Evolutionary conservation across 2,329 filamentous ascomycete species (phyloP).

Genomic region (Pseudogymnoascus sp.): DNA sequence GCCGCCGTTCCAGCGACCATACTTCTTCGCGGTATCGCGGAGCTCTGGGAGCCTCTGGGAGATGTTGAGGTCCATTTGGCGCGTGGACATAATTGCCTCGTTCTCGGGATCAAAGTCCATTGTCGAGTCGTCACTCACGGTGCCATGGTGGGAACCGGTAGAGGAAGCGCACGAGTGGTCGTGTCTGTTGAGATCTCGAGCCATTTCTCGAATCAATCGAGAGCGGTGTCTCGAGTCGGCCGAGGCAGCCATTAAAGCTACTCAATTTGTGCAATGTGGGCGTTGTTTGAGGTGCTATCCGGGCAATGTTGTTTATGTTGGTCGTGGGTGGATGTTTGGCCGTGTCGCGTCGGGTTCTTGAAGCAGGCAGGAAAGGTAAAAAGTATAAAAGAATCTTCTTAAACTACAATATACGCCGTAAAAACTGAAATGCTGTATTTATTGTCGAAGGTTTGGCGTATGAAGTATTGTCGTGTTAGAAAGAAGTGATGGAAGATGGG

Average conservation of each 20-base stretch:
- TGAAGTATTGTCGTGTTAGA: background rate
- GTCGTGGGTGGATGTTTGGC: background rate
- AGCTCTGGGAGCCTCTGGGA: conserved; percentile 22
- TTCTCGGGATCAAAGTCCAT: conserved; percentile 20
- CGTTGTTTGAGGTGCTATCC: background rate
- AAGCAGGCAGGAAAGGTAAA: background rate
- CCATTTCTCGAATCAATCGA: conserved; percentile 19
- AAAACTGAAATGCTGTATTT: background rate
- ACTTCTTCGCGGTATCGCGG: conserved; percentile 29
- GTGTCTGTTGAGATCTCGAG: conserved; percentile 15
- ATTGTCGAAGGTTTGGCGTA: background rate
- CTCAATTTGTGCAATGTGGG: background rate
- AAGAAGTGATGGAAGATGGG: background rate
- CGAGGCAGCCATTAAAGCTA: conserved; percentile 12
- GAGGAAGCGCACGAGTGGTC: conserved; percentile 20
- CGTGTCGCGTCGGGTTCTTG: conserved; percentile 2
- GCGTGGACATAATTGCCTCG: conserved; percentile 21
- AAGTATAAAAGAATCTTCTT: background rate
- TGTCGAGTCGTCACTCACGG: conserved; percentile 21
- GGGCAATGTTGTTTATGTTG: background rate
- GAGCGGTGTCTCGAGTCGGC: conserved; percentile 13
- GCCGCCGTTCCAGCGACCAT: conserved; percentile 23
- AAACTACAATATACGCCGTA: background rate
- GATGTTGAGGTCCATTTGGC: conserved; percentile 14
- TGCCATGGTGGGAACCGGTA: conserved; percentile 25